Evolutionary conservation across 345 rosid species (phyloP), one percentile per base, ranked within the genome.

Genomic region (Aquilaria sinensis): DNA sequence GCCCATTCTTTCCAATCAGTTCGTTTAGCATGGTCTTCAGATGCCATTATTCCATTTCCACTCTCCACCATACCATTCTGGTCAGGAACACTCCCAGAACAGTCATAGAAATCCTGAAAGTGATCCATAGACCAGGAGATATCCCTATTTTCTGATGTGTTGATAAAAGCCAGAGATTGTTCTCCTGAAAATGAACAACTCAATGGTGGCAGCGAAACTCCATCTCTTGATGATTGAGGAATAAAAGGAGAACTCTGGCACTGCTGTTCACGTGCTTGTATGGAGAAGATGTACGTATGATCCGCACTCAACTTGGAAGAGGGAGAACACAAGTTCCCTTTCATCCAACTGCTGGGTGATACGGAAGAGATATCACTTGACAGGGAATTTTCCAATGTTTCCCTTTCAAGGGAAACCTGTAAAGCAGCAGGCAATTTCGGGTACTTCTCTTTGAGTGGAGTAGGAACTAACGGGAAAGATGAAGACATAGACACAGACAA

Each of bases 1-100:
- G 89, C 84, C 92, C 90, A 87, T 56, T 85, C 86, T 51, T 71
- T 77, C 94, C 85, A 87, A 56, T 85, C 80, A 33, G 61, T 61
- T 72, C 78, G 74, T 70, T 69, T 77, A 32, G 68, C 54, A 47
- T 77, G 75, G 61, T 76, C 79, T 57, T 74, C 81, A 23, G 83
- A 68, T 47, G 60, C 56, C 67, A 78, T 60, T 59, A 67, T 72
- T 68, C 75, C 77, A 51, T 67, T 65, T 52, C 70, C 77, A 66
- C 79, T 72, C 68, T 70, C 90, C 57, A 67, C 72, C 62, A 63
- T 81, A 65, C 68, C 74, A 69, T 73, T 78, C 62, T 65, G 89
- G 45, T 31, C 71, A 56, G 75, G 51, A 61, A 57, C 67, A 72
- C 72, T 78, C 64, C 73, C 91, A 31, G 83, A 69, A 70, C 72